Evolutionary conservation across 2,329 filamentous ascomycete genomes (phyloP).

Genomic region (Graphiopsis chlorocephala): DNA sequence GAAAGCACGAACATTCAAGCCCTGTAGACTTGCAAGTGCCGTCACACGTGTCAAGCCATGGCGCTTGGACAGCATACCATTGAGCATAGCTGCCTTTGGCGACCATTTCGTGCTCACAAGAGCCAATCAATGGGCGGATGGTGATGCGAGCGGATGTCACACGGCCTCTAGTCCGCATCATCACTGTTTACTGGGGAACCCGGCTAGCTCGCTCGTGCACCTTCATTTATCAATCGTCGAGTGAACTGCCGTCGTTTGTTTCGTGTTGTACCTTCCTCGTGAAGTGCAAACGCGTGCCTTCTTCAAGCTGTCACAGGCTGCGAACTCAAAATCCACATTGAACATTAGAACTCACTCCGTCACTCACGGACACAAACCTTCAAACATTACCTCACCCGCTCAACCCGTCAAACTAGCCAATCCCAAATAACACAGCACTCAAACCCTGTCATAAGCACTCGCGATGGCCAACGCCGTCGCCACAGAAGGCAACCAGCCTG

Average conservation of each 20-base stretch:
- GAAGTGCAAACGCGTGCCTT: background rate
- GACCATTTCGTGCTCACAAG: background rate
- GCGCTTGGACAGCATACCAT: slow-evolving; percentile 5
- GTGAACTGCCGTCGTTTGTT: background rate
- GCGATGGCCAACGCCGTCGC: background rate
- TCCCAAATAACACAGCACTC: background rate
- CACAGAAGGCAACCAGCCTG: background rate
- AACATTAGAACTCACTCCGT: background rate
- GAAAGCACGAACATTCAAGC: background rate
- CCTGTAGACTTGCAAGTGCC: slow-evolving; percentile 4
- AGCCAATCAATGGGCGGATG: background rate
- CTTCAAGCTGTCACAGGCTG: background rate
- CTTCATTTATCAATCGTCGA: background rate
- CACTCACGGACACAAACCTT: background rate
- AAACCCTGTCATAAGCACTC: background rate
- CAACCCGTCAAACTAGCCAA: too few species aligned
- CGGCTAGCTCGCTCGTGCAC: background rate
- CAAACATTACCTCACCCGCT: too few species aligned
- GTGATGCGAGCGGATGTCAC: slow-evolving; percentile 1
- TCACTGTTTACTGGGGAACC: slow-evolving; percentile 6
- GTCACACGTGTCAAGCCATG: background rate
- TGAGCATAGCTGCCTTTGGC: background rate
- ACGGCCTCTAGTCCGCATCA: background rate
- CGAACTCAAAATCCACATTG: too few species aligned
- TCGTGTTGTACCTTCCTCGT: background rate